A percentile compares a stretch with the other conserved stretches of the same genome.
These are phyloP conservation scores for Fagus crenata DNA, from an alignment of 306 rosid species.

Conservation along the genomic window DNA sequence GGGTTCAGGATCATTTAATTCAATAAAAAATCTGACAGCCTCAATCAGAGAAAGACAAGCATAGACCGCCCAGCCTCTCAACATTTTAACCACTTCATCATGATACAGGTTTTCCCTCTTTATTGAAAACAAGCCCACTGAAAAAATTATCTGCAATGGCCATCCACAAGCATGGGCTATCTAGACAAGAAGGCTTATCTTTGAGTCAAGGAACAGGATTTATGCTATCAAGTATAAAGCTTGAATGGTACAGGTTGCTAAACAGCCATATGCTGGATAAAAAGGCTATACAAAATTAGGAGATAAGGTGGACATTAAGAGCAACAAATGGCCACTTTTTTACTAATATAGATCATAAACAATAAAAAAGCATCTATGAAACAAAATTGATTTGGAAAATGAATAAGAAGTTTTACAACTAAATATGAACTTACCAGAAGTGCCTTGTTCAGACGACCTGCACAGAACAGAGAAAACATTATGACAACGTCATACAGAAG, in stretches of 20 bases:
- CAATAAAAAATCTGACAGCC: background rate
- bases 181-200: background rate
- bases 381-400: constrained; percentile 10
- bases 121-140: background rate
- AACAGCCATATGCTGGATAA: background rate
- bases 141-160: background rate
- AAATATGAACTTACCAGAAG: constrained; percentile 66
- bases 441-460: constrained; percentile 71
- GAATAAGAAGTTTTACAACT: background rate
- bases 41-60: background rate
- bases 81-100: background rate
- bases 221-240: background rate
- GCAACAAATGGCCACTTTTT: constrained; percentile 2
- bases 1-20: background rate
- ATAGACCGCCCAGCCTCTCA: background rate
- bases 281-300: background rate
- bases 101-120: background rate
- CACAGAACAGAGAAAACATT: constrained; percentile 30
- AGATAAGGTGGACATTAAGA: background rate
- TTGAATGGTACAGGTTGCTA: background rate
- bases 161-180: background rate
- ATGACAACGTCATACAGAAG: constrained; percentile 12
- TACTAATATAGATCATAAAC: background rate
- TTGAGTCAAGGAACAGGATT: background rate
- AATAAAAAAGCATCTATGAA: background rate